Conservation (phyloP, 2,329 filamentous ascomycete species). For the Penicillium nordicum region DNA sequence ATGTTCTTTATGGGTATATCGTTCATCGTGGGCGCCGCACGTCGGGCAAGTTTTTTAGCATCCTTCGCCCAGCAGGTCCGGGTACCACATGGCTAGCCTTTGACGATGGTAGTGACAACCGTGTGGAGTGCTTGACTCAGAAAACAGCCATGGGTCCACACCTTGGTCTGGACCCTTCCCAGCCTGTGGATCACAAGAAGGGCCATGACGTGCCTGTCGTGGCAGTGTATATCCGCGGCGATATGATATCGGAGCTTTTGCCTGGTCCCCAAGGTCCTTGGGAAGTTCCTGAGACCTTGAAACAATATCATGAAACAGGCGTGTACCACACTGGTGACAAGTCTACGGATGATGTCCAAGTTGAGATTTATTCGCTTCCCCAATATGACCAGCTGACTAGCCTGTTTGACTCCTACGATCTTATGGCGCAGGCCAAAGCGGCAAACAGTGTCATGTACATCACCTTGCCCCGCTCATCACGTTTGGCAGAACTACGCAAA, state of each 20-base stretch:
- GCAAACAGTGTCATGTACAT: conserved; percentile 36
- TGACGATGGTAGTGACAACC: conserved; percentile 53
- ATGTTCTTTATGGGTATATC: conserved; percentile 59
- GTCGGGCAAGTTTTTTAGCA: conserved; percentile 58
- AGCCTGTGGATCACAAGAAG: conserved; percentile 42
- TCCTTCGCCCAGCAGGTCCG: conserved; percentile 56
- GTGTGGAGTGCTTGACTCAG: conserved; percentile 55
- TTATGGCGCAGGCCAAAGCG: conserved; percentile 40
- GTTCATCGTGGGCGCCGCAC: conserved; percentile 58
- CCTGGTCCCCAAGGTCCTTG: conserved; percentile 47
- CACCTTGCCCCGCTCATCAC: conserved; percentile 33
- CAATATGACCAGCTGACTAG: conserved; percentile 34
- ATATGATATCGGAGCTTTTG: conserved; percentile 43
- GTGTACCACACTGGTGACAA: conserved; percentile 16
- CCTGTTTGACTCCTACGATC: conserved; percentile 44
- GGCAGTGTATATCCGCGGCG: conserved; percentile 55
- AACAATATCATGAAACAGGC: conserved; percentile 40
- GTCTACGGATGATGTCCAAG: conserved; percentile 27
- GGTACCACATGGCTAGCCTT: conserved; percentile 59
- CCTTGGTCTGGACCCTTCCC: conserved; percentile 45
- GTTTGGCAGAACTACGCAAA: conserved; percentile 37
- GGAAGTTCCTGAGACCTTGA: conserved; percentile 43
- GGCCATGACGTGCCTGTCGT: conserved; percentile 53
- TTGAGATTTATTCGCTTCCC: conserved; percentile 42
- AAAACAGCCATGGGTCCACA: conserved; percentile 53